Percentiles rank a stretch among this genome's conserved stretches.
Conservation (phyloP, 1,284 basidiomycete species). For the Moesziomyces parantarcticus region DNA sequence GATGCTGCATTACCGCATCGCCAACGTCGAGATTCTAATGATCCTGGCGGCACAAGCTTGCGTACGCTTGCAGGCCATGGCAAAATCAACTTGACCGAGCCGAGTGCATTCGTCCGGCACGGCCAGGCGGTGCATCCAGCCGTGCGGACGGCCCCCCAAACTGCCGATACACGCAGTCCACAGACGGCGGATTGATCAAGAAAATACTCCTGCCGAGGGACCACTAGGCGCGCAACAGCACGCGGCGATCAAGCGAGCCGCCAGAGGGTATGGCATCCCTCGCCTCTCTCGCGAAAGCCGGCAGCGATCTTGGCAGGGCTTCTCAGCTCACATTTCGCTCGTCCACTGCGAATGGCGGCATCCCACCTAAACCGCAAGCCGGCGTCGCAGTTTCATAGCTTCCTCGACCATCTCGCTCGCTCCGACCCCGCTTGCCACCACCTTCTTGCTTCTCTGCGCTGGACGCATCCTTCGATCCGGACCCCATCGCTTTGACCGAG, state of each 20-base stretch:
- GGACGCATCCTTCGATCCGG: constrained; percentile 17
- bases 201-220: constrained; percentile 13
- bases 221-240: not conserved
- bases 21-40: not conserved
- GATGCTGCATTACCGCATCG: not conserved
- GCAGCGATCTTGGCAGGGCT: not conserved
- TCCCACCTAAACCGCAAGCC: too few species aligned
- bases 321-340: not conserved
- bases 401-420: not conserved
- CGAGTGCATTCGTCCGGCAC: too few species aligned
- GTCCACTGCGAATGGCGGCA: too few species aligned
- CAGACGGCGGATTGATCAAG: too few species aligned
- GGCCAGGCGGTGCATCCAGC: too few species aligned
- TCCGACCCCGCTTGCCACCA: not conserved
- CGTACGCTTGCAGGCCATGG: not conserved
- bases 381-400: not conserved
- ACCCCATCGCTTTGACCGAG: not conserved
- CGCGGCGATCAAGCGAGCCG: not conserved
- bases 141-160: not conserved
- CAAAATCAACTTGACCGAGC: too few species aligned
- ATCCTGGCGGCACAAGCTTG: too few species aligned
- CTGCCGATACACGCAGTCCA: not conserved
- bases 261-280: not conserved
- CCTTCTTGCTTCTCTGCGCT: constrained; percentile 11
- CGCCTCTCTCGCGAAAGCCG: not conserved